These are phyloP conservation scores for Colletotrichum sojae DNA, from an alignment of 2,329 filamentous ascomycete species.

Conservation along the genomic window DNA sequence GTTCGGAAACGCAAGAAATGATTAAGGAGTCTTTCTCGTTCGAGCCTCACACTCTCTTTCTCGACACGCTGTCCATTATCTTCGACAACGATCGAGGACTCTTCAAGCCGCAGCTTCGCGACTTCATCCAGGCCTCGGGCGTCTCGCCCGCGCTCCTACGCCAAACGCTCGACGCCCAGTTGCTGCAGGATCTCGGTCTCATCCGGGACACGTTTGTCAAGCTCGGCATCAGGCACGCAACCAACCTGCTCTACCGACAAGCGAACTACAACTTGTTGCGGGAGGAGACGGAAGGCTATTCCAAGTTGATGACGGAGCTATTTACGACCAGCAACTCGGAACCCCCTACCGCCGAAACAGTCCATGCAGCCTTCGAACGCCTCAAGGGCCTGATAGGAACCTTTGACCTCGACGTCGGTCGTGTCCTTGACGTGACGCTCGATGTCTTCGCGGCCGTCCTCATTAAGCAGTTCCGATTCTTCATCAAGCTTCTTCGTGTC, in stretches of 20 bases:
- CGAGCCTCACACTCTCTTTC: constrained; percentile 79
- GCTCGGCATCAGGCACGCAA: constrained; percentile 89
- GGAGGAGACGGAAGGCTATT: constrained; percentile 97
- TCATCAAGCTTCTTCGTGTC: constrained; percentile 89
- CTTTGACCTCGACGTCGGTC: constrained; percentile 95
- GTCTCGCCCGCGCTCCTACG: constrained; percentile 83
- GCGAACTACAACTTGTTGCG: constrained; percentile 96
- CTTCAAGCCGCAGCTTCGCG: constrained; percentile 68
- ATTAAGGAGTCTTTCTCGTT: constrained; percentile 66
- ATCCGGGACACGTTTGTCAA: constrained; percentile 88
- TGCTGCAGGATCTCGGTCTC: constrained; percentile 83
- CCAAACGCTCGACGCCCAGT: constrained; percentile 82
- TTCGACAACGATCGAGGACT: constrained; percentile 76
- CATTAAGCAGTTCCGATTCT: constrained; percentile 93
- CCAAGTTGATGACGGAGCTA: constrained; percentile 94
- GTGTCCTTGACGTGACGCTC: constrained; percentile 93
- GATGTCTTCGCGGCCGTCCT: constrained; percentile 96
- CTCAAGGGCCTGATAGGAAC: constrained; percentile 96
- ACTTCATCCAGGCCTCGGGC: constrained; percentile 79
- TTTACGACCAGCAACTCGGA: constrained; percentile 88
- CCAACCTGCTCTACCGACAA: constrained; percentile 93
- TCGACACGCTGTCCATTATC: constrained; percentile 86
- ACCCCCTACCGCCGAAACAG: constrained; percentile 80
- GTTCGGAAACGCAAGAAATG: constrained; percentile 65
- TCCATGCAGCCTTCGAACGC: constrained; percentile 88